Percentiles rank a stretch among this genome's conserved stretches.
Conservation (phyloP, 345 rosid species). For the Salix dunnii region DNA sequence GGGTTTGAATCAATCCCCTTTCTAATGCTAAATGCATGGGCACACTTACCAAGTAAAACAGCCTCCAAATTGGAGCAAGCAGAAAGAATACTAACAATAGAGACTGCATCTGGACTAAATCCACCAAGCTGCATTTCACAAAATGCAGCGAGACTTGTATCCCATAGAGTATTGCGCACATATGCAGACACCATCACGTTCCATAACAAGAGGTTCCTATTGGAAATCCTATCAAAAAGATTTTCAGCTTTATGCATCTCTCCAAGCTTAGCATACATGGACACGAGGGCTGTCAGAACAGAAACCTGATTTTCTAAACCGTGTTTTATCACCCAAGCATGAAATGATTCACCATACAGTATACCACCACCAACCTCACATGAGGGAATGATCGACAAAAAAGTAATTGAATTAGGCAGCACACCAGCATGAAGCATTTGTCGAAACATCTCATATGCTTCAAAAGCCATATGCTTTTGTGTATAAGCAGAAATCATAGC, state of each 20-base stretch:
- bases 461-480: slow-evolving; percentile 29
- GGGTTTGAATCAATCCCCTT: slow-evolving; percentile 31
- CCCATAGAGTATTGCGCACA: slow-evolving; percentile 19
- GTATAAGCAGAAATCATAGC: slow-evolving; percentile 21
- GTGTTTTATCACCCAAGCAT: slow-evolving; percentile 40
- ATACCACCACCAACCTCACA: slow-evolving; percentile 19
- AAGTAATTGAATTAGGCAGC: slow-evolving; percentile 38
- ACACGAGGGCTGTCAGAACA: slow-evolving; percentile 15
- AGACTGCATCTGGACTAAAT: slow-evolving; percentile 33
- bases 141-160: slow-evolving; percentile 33
- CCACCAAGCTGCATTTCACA: slow-evolving; percentile 39
- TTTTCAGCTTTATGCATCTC: slow-evolving; percentile 5
- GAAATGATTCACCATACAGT: slow-evolving; percentile 33
- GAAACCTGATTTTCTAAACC: slow-evolving; percentile 36
- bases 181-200: slow-evolving; percentile 22
- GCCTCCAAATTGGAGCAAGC: slow-evolving; percentile 38
- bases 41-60: slow-evolving; percentile 35
- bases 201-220: slow-evolving; percentile 21
- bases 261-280: slow-evolving; percentile 24
- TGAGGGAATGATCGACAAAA: slow-evolving; percentile 41
- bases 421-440: slow-evolving; percentile 27
- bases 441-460: slow-evolving; percentile 38
- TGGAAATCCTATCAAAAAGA: slow-evolving; percentile 13
- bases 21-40: slow-evolving; percentile 41
- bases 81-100: slow-evolving; percentile 31